Evolutionary conservation across 805 yeast genomes (phyloP), one percentile per base, ranked within the genome.

Genomic region (Priceomyces melissophilus): DNA sequence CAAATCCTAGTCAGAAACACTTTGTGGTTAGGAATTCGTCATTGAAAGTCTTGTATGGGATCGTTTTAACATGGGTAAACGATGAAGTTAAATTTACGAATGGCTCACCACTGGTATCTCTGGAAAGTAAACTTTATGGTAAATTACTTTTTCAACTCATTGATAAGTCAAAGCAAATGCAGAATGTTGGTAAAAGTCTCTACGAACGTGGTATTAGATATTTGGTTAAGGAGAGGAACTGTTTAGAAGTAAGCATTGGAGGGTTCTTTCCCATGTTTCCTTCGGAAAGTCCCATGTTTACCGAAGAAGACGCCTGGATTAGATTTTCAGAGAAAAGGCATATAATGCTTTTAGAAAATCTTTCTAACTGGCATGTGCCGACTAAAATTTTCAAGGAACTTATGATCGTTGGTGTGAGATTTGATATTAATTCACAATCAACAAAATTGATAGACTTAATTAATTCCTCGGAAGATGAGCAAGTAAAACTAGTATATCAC

Each of bases 21-120:
- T 79, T 79, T 57, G 75, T 79, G 30, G 78, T 79, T 23, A 60
- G 82, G 40, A 79, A 80, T 55, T 72, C 82, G 7, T 67, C 78
- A 13, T 65, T 76, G 39, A 76, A 78, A 44, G 67, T 76, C 12
- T 47, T 78, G 9, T 78, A 77, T 49, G 85, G 84, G 3, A 57
- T 79, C 15, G 63, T 76, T 3, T 56, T 75, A 28, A 78, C 82
- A 2, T 78, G 83, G 81, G 70, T 69, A 3, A 66, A 69, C 33
- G 65, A 58, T 20, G 48, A 50, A 14, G 35, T 46, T 4, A 39
- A 48, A 2, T 23, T 41, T 9, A 44, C 43, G 27, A 50, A 43
- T 1, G 54, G 48, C 10, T 32, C 49, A 32, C 34, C 45, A 6
- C 43, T 44, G 7, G 53, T 48, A 32, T 32, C 45, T 5, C 43